Base-by-base conservation (phyloP, 2,329 filamentous ascomycete species). In the Leptographium galeiforme region DNA sequence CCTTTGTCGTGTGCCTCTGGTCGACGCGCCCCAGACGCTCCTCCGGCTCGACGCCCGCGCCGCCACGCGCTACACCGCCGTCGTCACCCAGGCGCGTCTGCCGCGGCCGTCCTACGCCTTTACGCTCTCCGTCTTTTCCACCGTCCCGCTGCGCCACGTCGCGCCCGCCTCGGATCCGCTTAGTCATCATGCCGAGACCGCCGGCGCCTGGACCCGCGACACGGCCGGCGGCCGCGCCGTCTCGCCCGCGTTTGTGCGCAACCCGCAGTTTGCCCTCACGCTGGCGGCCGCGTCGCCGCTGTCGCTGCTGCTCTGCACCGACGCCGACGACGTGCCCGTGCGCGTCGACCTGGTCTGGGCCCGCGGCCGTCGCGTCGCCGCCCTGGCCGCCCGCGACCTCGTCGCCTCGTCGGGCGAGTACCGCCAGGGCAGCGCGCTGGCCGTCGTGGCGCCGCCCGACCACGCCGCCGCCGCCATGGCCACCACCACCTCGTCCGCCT, bases 21-120 rank as follows among this genome's bases (percentile, higher is more conserved):
- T 97, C 38, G 91, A 96, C 67, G 94, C 90, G 2, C 89, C 89
- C 1, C 94, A 97, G 66, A 95, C 87, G 0, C 78, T 98, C 8
- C 80, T 94, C 46, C 83, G 85, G 55, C 76, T 95, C 56, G 78
- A 87, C 33, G 74, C 71, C 4, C 66, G 66, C 25, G 66, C 67
- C 6, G 66, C 65, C 45, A 65, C 64, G 8, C 60, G 66, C 1
- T 77, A 78, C 59, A 79, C 76, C 1, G 71, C 87, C 10, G 84
- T 87, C 61, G 53, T 66, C 60, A 36, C 68, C 16, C 85, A 94
- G 61, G 84, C 94, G 61, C 83, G 85, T 40, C 75, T 97, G 6
- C 84, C 87, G 2, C 70, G 85, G 4, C 75, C 79, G 1, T 76
- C 72, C 25, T 90, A 95, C 65, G 82, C 82, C n/a, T 96, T 97